A percentile compares a stretch with the other conserved stretches of the same genome.
Evolutionary conservation across 169 alveolate species (phyloP).

Genomic region (Nephromyces sp.): DNA sequence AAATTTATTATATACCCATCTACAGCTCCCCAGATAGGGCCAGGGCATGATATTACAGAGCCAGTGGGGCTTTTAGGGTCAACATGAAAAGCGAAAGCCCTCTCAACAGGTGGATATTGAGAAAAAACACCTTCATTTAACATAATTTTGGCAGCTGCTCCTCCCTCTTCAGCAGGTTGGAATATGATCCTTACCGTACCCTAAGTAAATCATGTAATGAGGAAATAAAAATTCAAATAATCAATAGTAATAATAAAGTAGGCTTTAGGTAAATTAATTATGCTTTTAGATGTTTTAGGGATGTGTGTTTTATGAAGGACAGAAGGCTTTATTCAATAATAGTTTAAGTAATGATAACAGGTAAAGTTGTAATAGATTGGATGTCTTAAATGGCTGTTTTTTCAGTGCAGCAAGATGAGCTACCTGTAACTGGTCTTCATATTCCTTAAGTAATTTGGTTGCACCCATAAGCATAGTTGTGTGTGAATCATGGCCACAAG

Average conservation of each 20-base stretch:
- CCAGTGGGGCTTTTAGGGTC: slow-evolving; percentile 23
- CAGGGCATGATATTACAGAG: slow-evolving; percentile 1
- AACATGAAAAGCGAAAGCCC: slow-evolving; percentile 23
- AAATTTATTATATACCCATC: background rate
- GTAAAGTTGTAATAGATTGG: too few species aligned
- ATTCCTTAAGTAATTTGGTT: slow-evolving; percentile 19
- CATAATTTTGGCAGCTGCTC: slow-evolving; percentile 29
- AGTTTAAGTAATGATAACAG: too few species aligned
- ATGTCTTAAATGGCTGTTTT: too few species aligned
- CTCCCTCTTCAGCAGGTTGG: slow-evolving; percentile 41
- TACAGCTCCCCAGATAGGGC: slow-evolving; percentile 24
- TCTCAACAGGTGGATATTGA: background rate
- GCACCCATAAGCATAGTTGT: slow-evolving; percentile 44
- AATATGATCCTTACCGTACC: slow-evolving; percentile 38
- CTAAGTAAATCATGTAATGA: too few species aligned
- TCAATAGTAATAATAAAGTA: too few species aligned
- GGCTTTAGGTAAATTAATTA: too few species aligned
- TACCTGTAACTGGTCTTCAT: slow-evolving; percentile 12
- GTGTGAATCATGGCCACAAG: slow-evolving; percentile 43
- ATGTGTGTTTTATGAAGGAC: too few species aligned
- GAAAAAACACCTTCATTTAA: slow-evolving; percentile 14
- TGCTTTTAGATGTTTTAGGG: too few species aligned
- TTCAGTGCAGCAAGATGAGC: too few species aligned
- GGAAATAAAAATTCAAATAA: too few species aligned
- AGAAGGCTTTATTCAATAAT: too few species aligned